Conservation (phyloP, 148 eudicot genomes). For the Diospyros lotus region DNA sequence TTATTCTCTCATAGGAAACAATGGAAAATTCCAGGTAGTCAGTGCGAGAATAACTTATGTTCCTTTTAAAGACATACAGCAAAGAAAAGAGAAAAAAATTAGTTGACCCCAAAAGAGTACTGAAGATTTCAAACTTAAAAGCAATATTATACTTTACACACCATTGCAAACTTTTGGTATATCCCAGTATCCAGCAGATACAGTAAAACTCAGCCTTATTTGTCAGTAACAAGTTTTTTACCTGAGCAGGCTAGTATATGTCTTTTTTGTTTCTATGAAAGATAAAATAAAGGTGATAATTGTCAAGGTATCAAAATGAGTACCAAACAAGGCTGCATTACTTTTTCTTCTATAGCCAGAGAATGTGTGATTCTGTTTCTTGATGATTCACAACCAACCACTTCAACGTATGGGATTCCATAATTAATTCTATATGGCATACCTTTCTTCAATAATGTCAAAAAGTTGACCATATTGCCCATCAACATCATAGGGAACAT, state of each 20-base stretch:
- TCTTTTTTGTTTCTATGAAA: background rate
- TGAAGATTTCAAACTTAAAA: background rate
- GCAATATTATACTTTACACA: background rate
- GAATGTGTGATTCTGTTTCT: background rate
- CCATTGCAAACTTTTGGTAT: background rate
- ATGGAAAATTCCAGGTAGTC: background rate
- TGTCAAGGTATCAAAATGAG: background rate
- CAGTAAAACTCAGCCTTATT: background rate
- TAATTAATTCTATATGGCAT: slow-evolving; percentile 5
- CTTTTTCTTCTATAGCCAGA: background rate
- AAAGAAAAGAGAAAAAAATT: background rate
- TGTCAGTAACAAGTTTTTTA: background rate
- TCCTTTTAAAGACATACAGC: background rate
- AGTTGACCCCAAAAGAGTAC: background rate
- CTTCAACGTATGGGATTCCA: background rate
- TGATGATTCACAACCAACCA: background rate
- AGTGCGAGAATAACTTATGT: slow-evolving; percentile 5
- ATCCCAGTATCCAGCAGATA: slow-evolving; percentile 8
- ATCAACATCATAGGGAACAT: slow-evolving; percentile 75
- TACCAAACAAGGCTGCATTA: background rate
- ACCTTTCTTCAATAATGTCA: slow-evolving; percentile 63
- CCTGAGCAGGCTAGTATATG: background rate
- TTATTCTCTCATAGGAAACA: background rate
- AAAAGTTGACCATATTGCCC: slow-evolving; percentile 73
- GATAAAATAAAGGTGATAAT: background rate